Evolutionary conservation across 2,329 filamentous ascomycete genomes (phyloP).

Genomic region (Neonectria sp.): DNA sequence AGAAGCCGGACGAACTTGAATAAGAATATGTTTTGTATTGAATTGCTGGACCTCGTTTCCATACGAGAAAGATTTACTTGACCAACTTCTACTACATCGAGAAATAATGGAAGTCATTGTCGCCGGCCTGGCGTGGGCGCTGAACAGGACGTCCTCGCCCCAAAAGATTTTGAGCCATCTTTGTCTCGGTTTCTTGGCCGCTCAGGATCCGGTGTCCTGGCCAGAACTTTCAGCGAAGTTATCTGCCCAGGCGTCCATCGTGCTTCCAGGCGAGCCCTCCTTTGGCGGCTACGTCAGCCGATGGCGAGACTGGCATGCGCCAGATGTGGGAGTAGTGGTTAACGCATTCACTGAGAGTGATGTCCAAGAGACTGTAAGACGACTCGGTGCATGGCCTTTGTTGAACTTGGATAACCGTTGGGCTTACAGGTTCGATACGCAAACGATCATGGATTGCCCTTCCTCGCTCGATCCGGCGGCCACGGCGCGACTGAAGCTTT

Average conservation of each 20-base stretch:
- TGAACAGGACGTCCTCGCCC: constrained; percentile 9
- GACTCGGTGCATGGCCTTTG: no score
- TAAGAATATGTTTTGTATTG: no score
- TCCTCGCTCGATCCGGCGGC: constrained; percentile 33
- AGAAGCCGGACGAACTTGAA: no score
- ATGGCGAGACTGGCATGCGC: constrained; percentile 39
- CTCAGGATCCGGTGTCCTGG: constrained; percentile 17
- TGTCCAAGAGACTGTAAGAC: constrained; percentile 33
- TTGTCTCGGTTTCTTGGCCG: constrained; percentile 21
- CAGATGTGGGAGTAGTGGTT: constrained; percentile 26
- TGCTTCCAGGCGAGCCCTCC: neutral
- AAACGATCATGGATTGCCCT: constrained; percentile 19
- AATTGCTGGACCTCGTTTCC: no score
- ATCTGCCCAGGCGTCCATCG: constrained; percentile 28
- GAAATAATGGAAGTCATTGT: constrained; percentile 31
- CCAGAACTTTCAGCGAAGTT: constrained; percentile 24
- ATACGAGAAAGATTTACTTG: no score
- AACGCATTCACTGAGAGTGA: constrained; percentile 25
- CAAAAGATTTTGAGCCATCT: constrained; percentile 24
- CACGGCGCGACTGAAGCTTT: constrained; percentile 36
- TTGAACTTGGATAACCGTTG: neutral
- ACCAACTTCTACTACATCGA: neutral
- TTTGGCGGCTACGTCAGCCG: constrained; percentile 21
- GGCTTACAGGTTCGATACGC: constrained; percentile 28
- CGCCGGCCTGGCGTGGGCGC: constrained; percentile 30